phyloP scores from a whole-genome alignment of 148 eudicot genomes.

The Nyssa sinensis region DNA sequence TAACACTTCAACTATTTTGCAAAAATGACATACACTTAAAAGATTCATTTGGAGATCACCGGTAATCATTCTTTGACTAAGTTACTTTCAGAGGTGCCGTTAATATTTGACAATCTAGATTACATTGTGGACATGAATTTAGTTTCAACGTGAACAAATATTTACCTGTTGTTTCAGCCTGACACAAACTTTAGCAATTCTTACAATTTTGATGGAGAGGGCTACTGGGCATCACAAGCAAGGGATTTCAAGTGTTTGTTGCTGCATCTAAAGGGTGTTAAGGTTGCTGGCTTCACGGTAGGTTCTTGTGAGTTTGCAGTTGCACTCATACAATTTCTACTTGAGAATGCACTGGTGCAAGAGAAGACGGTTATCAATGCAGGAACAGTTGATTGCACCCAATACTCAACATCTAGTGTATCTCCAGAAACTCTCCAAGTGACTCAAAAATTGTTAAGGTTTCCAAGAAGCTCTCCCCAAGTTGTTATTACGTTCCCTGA shows the following conservation, averaged over 20 bases:
- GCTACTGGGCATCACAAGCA: neutral
- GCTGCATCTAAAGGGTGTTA: neutral
- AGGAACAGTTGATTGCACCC: no score
- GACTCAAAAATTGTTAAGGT: no score
- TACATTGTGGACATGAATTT: neutral
- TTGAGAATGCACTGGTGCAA: constrained; percentile 1
- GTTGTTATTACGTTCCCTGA: no score
- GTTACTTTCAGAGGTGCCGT: neutral
- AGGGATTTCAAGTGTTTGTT: constrained; percentile 7
- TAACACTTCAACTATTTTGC: no score
- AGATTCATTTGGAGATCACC: no score
- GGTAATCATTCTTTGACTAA: no score
- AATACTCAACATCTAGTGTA: no score
- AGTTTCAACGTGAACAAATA: neutral
- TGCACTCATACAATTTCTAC: no score
- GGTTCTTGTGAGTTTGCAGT: neutral
- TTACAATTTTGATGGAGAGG: neutral
- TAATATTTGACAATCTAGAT: no score
- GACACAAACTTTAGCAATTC: neutral
- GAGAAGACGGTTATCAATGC: neutral
- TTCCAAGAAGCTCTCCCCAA: no score
- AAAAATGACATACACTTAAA: no score
- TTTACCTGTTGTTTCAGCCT: neutral
- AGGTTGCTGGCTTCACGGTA: neutral
- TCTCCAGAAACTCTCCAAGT: no score